Evolutionary conservation across 2,329 filamentous ascomycete species (phyloP), one percentile per base, ranked within the genome.

Genomic region (Coniella lustricola): DNA sequence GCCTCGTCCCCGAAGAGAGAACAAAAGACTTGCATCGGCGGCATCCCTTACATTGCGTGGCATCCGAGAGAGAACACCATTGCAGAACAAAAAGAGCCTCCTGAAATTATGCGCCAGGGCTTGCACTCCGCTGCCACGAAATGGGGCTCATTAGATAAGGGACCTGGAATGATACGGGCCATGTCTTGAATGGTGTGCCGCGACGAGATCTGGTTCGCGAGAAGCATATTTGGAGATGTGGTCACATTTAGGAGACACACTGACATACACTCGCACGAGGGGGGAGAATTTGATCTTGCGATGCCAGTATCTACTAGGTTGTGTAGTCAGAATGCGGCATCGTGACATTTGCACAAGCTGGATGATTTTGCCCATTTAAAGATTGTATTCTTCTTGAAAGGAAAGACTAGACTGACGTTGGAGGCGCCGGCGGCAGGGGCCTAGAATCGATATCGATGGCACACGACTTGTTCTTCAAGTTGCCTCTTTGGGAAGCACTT

Each of bases 31-130:
- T 29, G 25, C 25, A 29, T 10, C 5, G 5, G 5, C 25, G 25
- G 34, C 16, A 44, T 35, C 41, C 32, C 41, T 35, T 44, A 31
- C 32, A 44, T 44, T 44, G 40, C 40, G 29, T 33, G 40, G 40
- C 40, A n/a, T 33, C 16, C n/a, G 32, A 25, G 25, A 25, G 31
- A 16, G 7, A 33, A 16, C 10, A 29, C 5, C 25, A 29, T 29
- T 10, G 25, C 10, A 29, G 25, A 5, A 10, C 25, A 29, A 29
- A 10, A 10, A 29, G 25, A 29, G 25, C 25, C 25, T 29, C 25
- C 5, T 29, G 5, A 10, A 10, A 29, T 29, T 35, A 14, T 17
- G 40, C 31, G 40, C 40, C 25, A 10, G 25, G 25, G 25, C 5
- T 10, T 29, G 25, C 10, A 29, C 25, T n/a, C 25, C 25, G 25